Evolutionary conservation across 495 filamentous ascomycete genomes (phyloP).

Genomic region (Staphylotrichum tortipilum): DNA sequence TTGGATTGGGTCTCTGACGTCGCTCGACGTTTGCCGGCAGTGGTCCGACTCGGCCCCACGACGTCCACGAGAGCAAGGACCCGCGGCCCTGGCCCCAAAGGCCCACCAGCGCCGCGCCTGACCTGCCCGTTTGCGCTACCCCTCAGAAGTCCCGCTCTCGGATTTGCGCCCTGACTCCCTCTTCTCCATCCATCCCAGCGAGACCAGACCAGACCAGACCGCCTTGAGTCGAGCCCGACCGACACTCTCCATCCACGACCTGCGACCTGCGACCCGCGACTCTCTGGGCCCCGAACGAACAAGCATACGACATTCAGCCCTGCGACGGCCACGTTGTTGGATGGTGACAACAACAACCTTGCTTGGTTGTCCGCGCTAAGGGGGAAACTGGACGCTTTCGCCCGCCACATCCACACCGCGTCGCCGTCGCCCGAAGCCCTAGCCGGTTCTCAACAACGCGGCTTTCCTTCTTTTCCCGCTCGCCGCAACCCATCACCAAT

Average conservation of each 20-base stretch:
- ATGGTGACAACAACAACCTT: constrained; percentile 15
- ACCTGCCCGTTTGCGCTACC: constrained; percentile 5
- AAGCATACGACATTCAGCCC: neutral
- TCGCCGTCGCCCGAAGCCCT: neutral
- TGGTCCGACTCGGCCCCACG: constrained; percentile 5
- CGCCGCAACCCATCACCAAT: too few relatives aligned
- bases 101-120: constrained; percentile 4
- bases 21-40: neutral
- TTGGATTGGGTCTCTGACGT: constrained; percentile 5
- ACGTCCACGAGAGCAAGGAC: constrained; percentile 6
- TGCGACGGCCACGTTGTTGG: constrained; percentile 9
- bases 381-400: constrained; percentile 4
- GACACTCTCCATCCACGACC: neutral
- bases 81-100: constrained; percentile 4
- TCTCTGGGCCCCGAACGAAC: too few relatives aligned
- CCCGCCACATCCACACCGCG: constrained; percentile 1
- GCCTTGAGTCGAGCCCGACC: too few relatives aligned
- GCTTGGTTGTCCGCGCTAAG: constrained; percentile 12
- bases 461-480: too few relatives aligned
- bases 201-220: too few relatives aligned
- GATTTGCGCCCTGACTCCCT: constrained; percentile 1
- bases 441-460: neutral
- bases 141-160: constrained; percentile 2
- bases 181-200: constrained; percentile 2
- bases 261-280: too few relatives aligned